phyloP scores from a whole-genome alignment of 2,329 filamentous ascomycete species.

The Acephala macrosclerotiorum region DNA sequence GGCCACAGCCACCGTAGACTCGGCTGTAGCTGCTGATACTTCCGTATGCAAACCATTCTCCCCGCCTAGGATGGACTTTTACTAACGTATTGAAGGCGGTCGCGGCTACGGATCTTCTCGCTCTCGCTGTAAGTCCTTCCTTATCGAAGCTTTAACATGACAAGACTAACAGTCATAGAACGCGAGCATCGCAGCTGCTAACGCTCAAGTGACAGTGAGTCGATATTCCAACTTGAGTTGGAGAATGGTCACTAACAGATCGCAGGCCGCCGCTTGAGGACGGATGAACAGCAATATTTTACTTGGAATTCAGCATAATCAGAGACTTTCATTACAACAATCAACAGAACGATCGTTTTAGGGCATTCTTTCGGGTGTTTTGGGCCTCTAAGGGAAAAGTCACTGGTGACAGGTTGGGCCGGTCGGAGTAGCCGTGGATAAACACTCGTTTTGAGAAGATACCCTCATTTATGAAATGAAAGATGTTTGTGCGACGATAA shows the following conservation, averaged over 20 bases:
- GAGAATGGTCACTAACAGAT: neutral
- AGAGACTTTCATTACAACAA: neutral
- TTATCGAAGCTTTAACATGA: neutral
- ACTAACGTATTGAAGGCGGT: neutral
- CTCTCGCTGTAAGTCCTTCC: neutral
- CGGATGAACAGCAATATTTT: neutral
- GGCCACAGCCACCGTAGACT: neutral
- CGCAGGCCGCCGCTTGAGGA: neutral
- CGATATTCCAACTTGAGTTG: neutral
- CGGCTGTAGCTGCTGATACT: neutral
- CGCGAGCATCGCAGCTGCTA: neutral
- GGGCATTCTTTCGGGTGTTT: neutral
- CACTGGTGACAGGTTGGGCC: constrained; percentile 5
- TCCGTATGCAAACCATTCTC: neutral
- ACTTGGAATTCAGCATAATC: neutral
- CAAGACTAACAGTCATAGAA: neutral
- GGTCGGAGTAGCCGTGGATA: neutral
- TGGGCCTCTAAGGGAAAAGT: neutral
- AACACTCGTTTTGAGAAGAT: constrained; percentile 3
- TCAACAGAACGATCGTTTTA: neutral
- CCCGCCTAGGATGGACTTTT: neutral
- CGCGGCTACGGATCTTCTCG: neutral
- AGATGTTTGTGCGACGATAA: neutral
- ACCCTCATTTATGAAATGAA: neutral
- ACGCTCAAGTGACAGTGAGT: neutral